phyloP scores from a whole-genome alignment of 306 rosid genomes.

The Prunus dulcis region DNA sequence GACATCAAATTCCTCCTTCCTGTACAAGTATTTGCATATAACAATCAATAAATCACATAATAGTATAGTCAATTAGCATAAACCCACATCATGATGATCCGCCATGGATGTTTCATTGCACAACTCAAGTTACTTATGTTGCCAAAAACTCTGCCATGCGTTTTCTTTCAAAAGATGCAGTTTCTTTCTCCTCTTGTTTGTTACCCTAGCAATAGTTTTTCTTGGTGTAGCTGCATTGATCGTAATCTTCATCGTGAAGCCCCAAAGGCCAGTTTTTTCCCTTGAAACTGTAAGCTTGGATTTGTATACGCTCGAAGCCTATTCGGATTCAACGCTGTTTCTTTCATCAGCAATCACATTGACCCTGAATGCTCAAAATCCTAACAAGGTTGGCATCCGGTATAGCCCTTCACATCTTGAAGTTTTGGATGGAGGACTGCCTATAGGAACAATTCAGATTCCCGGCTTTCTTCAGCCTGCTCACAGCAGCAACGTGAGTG shows the following conservation, averaged over 20 bases:
- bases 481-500: conserved; percentile 34
- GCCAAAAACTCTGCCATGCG: conserved; percentile 1
- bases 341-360: conserved; percentile 43
- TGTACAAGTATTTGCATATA: conserved; percentile 10
- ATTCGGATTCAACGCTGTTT: conserved; percentile 20
- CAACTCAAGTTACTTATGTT: conserved; percentile 10
- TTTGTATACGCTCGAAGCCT: conserved; percentile 22
- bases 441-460: conserved; percentile 36
- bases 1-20: conserved; percentile 37
- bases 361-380: conserved; percentile 38
- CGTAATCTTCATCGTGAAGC: conserved; percentile 31
- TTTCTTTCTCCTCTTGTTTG: conserved; percentile 33
- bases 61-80: background rate
- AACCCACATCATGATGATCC: conserved; percentile 13
- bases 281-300: conserved; percentile 20
- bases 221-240: conserved; percentile 30
- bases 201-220: conserved; percentile 18
- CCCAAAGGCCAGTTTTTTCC: conserved; percentile 37
- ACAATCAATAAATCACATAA: conserved; percentile 2
- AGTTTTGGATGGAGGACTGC: conserved; percentile 27
- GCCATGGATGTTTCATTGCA: conserved; percentile 31
- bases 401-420: conserved; percentile 35
- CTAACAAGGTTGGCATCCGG: conserved; percentile 44
- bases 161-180: conserved; percentile 36
- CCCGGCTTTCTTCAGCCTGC: conserved; percentile 53